Percentiles rank a stretch among this genome's conserved stretches.
phyloP scores from a whole-genome alignment of 371 early-diverging fungal genomes.

The Funneliformis caledonium region DNA sequence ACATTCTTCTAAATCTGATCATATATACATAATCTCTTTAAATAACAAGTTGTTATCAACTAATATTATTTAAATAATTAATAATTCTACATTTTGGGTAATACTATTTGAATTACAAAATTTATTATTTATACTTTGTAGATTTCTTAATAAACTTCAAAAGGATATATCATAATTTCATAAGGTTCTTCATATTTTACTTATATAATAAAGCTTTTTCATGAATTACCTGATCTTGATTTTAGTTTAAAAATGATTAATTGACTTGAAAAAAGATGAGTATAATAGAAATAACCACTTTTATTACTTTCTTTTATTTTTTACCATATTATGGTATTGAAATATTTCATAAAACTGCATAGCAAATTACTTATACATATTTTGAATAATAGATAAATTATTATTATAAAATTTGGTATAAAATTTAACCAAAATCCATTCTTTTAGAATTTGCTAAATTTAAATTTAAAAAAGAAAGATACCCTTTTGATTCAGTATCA shows the following conservation, averaged over 20 bases:
- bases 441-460: not conserved
- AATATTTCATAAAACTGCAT: not conserved
- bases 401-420: constrained; percentile 18
- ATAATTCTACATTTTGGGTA: not conserved
- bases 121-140: constrained; percentile 11
- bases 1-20: not conserved
- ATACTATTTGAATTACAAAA: not conserved
- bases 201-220: not conserved
- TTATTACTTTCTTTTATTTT: constrained; percentile 1
- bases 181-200: constrained; percentile 1
- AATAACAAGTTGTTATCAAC: not conserved
- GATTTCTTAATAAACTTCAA: constrained; percentile 6
- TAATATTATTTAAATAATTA: not conserved
- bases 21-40: not conserved
- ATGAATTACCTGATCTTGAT: not conserved
- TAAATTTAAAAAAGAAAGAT: not conserved
- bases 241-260: not conserved
- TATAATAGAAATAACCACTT: not conserved
- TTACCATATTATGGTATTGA: not conserved
- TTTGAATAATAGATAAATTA: constrained; percentile 4
- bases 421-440: not conserved
- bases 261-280: not conserved
- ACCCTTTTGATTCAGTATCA: constrained; percentile 8
- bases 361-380: not conserved
- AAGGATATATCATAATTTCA: not conserved